Percentiles rank a stretch among this genome's conserved stretches.
These are phyloP conservation scores for Ehretia macrophylla DNA, from an alignment of 257 asterid genomes.

Conservation along the genomic window DNA sequence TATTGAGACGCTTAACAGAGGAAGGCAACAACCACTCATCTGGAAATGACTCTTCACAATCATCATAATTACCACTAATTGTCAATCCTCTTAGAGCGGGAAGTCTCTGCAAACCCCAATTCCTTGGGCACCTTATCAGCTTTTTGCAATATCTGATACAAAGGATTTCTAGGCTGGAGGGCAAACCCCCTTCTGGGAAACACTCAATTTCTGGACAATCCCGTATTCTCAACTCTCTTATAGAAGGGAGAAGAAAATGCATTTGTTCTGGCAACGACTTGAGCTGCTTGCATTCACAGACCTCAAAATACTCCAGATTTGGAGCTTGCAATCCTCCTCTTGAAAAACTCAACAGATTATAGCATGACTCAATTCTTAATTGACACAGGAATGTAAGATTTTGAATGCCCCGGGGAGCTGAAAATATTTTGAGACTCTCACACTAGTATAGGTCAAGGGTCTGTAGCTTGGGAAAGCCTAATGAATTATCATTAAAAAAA, in stretches of 20 bases:
- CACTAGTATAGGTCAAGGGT: constrained; percentile 26
- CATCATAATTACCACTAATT: too few relatives aligned
- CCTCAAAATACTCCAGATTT: constrained; percentile 30
- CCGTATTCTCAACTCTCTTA: constrained; percentile 32
- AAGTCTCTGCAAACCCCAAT: constrained; percentile 48
- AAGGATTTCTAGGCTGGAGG: constrained; percentile 33
- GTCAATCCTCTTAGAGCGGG: constrained; percentile 42
- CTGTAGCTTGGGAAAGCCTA: background rate
- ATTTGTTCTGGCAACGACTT: constrained; percentile 29
- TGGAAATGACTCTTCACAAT: too few relatives aligned
- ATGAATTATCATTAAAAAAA: too few relatives aligned
- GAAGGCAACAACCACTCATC: too few relatives aligned
- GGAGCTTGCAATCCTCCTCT: constrained; percentile 30
- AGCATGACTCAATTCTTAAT: constrained; percentile 42
- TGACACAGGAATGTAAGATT: constrained; percentile 30
- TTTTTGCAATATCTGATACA: constrained; percentile 35
- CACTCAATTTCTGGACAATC: constrained; percentile 35
- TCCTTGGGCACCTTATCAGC: constrained; percentile 23
- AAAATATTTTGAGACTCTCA: constrained; percentile 40
- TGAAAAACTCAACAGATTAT: constrained; percentile 48
- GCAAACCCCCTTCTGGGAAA: constrained; percentile 41
- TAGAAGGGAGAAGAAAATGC: constrained; percentile 32
- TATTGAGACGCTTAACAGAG: too few relatives aligned
- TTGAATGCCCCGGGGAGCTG: constrained; percentile 36
- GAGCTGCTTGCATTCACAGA: constrained; percentile 38